Base-by-base conservation (phyloP, 805 yeast species). In the Suhomyces pyralidae region DNA sequence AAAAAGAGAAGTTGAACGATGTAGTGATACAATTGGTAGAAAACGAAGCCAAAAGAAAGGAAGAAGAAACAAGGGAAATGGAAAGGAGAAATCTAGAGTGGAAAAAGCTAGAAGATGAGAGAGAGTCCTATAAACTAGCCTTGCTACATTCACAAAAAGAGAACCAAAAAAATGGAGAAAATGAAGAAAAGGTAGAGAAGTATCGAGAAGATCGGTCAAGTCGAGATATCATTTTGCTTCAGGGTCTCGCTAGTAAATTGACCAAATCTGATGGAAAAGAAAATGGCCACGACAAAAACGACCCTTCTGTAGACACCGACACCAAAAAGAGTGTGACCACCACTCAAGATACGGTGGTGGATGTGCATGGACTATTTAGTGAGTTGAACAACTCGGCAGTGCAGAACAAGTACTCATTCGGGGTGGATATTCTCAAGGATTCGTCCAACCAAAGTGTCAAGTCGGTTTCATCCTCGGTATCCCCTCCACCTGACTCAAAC, bases 331-430 rank as follows among this genome's bases (percentile, higher is more conserved):
- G 49, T n/a, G 12, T 51, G 17, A 49, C 54, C 19, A 54, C 56
- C 8, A 54, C 57, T 7, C 57, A 54, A 38, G 52, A 48, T 46
- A 55, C 57, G 2, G 53, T 45, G 10, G 55, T 55, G 15, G 57
- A 50, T 24, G 57, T 55, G 14, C 55, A 22, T n/a, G 57, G 57
- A 8, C 49, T 51, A 7, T 55, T 55, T 34, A 50, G 55, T 46
- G 55, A 51, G 40, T 24, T 40, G 22, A 46, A 20, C 38, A n/a
- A 17, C 15, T 20, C 42, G 7, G 42, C 32, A 8, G 19, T 46
- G 17, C 32, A 46, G 20, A 36, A 24, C 7, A 46, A 34, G 30
- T 34, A 19, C 22, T 17, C 26, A 9, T 24, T 44, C n/a, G 26
- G 34, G 5, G 26, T 5, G 4, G 46, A 44, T 15, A 24, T 44